Percentiles rank a stretch among this genome's conserved stretches.
These are phyloP conservation scores for Parathielavia hyrcaniae DNA, from an alignment of 495 filamentous ascomycete genomes.

Conservation along the genomic window DNA sequence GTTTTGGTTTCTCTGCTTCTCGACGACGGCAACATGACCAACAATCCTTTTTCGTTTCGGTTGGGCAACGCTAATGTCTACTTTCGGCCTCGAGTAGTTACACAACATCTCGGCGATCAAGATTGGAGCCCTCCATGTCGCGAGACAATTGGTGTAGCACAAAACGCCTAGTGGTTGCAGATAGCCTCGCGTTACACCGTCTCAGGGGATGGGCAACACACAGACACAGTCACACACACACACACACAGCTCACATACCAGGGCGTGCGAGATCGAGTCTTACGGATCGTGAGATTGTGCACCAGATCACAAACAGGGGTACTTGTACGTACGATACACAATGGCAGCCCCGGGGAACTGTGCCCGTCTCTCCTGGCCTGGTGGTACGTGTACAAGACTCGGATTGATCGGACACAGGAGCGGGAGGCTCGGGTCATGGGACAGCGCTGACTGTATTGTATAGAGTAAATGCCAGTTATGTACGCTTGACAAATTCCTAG, in stretches of 20 bases:
- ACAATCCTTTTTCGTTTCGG: too few species aligned
- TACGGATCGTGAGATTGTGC: slow-evolving; percentile 19
- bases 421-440: too few species aligned
- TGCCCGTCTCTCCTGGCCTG: background rate
- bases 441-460: too few species aligned
- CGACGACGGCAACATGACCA: too few species aligned
- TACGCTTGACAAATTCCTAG: too few species aligned
- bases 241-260: background rate
- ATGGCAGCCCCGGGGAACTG: too few species aligned
- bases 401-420: too few species aligned
- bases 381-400: background rate
- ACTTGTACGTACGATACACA: background rate
- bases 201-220: background rate
- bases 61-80: too few species aligned
- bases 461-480: too few species aligned
- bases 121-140: background rate
- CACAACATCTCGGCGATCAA: background rate
- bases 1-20: too few species aligned
- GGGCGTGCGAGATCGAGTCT: slow-evolving; percentile 20
- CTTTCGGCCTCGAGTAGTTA: too few species aligned
- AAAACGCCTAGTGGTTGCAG: background rate
- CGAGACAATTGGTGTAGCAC: background rate
- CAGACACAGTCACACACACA: background rate
- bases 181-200: background rate
- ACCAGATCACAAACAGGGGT: background rate